Evolutionary conservation across 2,329 filamentous ascomycete species (phyloP), one percentile per base, ranked within the genome.

Genomic region (Colletotrichum sp.): DNA sequence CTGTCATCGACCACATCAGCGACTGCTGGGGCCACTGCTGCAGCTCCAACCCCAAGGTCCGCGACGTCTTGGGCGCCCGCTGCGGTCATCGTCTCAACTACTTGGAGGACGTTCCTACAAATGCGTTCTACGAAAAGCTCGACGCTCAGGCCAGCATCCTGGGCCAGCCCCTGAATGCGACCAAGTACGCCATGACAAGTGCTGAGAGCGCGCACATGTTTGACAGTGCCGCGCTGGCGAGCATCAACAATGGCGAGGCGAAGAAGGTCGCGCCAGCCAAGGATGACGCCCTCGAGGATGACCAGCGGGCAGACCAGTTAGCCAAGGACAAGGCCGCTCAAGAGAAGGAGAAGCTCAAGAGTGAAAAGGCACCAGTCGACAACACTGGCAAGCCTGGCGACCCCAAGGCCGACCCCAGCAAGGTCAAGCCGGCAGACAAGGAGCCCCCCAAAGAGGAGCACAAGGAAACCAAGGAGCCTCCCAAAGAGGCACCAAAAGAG

Each of bases 21-120:
- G 78, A 79, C 67, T 79, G 78, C 72, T 79, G 78, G 78, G 78
- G 78, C 63, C 59, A 76, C 44, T 79, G 78, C 68, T 79, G 78
- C 65, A 78, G 71, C 36, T 77, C 75, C 26, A 64, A 78, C 64
- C 78, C 78, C 10, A 76, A 74, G 52, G 52, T 73, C 18, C 71
- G 73, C 30, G 78, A 78, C 24, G 77, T 79, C 15, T 63, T 78
- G 9, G 69, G 65, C n/a, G 30, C 77, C 16, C 77, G 78, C 12
- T 79, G 78, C 55, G 78, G 78, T 26, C 78, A 79, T 57, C 75
- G 77, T 16, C 77, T 79, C 28, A 72, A 79, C 70, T 79, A 78
- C 32, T 26, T 77, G 34, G 69, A 77, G 26, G 78, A 77, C 12
- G 49, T 34, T 9, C 66, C 71, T 18, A 76, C 71, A 16, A 71